Evolutionary conservation across 1,284 basidiomycete species (phyloP), one percentile per base, ranked within the genome.

Genomic region (Rugosomyces carneus): DNA sequence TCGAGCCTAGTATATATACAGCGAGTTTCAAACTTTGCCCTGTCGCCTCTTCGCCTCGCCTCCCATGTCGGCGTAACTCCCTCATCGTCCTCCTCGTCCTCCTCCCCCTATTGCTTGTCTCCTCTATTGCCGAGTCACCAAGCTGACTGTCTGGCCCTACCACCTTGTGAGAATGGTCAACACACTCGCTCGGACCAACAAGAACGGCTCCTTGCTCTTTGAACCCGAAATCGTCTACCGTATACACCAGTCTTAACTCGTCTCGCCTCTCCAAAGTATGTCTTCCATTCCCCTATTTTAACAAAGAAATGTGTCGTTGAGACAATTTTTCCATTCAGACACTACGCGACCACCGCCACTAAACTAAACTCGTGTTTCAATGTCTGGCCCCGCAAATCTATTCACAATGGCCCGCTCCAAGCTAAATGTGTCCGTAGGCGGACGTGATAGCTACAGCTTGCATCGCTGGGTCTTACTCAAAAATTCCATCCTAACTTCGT

Each of bases 391-490:
- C 51, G 54, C 68, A 47, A 69, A 65, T 57, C 68, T 85, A 40
- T 78, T 75, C 56, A 66, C 71, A 55, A 69, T 87, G 65, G 81
- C 86, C 64, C 84, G 80, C 60, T 78, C 71, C 65, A 89, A 89
- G 72, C 73, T 89, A 66, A 78, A 80, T 54, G 64, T 72, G 51
- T 80, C 77, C 57, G 61, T 75, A 56, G 71, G 72, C 48, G 67
- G 72, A 63, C 80, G 74, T 66, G 81, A 84, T 67, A 78, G 69
- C 56, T 73, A 75, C 70, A 86, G 78, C 67, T 75, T 89, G 68
- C 84, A 86, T 62, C 84, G 86, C 62, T 88, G 84, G 83, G 86
- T 89, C 46, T 73, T 89, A 48, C 75, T 89, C 63, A 88, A 88
- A 83, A 89, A 89, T 65, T 87, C 83, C 31, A 75, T 89, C 55